Conservation (phyloP, 305 asterid species). For the Fraxinus angustifolia region DNA sequence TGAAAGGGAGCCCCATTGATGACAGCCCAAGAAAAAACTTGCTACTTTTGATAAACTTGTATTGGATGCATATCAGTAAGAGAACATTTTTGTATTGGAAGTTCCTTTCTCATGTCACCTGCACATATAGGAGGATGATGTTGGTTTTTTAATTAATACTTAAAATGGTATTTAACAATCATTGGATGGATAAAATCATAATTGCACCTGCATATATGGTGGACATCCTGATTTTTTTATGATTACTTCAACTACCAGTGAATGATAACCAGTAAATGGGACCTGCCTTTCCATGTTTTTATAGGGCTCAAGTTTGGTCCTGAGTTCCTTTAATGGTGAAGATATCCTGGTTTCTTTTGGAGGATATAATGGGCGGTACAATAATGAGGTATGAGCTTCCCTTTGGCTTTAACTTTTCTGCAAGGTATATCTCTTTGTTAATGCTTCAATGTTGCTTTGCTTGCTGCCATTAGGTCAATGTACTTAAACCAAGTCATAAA, state of each 20-base stretch:
- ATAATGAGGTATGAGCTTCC: slow-evolving; percentile 67
- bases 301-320: slow-evolving; percentile 86
- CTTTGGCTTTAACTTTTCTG: slow-evolving; percentile 10
- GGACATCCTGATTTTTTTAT: slow-evolving; percentile 15
- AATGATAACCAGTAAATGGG: slow-evolving; percentile 14
- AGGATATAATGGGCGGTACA: slow-evolving; percentile 96
- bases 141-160: background rate
- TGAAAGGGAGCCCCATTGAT: background rate
- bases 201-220: slow-evolving; percentile 1
- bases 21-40: background rate
- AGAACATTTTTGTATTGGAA: background rate
- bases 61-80: background rate
- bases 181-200: background rate
- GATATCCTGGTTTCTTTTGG: slow-evolving; percentile 92
- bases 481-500: slow-evolving; percentile 92
- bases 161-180: background rate
- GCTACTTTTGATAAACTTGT: background rate
- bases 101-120: background rate
- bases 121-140: background rate
- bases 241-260: slow-evolving; percentile 1
- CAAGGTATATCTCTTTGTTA: slow-evolving; percentile 10
- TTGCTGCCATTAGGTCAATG: slow-evolving; percentile 57
- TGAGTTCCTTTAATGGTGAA: slow-evolving; percentile 73
- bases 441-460: slow-evolving; percentile 22
- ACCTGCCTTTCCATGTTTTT: slow-evolving; percentile 25